These are phyloP conservation scores for Colletotrichum tofieldiae DNA, from an alignment of 2,329 filamentous ascomycete genomes.

Conservation along the genomic window DNA sequence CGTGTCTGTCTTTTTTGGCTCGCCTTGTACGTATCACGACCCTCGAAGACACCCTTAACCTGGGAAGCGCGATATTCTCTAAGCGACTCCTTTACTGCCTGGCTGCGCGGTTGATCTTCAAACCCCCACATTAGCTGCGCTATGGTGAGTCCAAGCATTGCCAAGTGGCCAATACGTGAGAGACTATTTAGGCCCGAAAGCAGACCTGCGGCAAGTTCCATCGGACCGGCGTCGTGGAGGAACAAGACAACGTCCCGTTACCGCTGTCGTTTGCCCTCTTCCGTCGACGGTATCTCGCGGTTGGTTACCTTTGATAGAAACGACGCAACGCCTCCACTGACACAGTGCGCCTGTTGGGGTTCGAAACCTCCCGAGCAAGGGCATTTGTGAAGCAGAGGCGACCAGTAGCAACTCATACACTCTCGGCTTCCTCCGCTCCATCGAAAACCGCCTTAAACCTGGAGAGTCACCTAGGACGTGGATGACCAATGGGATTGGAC, in stretches of 20 bases:
- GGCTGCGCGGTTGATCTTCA: neutral
- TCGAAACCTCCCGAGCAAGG: slow-evolving; percentile 25
- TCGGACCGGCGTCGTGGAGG: neutral
- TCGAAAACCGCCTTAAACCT: too few species aligned
- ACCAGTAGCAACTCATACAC: neutral
- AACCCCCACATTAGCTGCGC: neutral
- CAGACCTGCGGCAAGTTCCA: neutral
- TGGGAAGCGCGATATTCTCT: neutral
- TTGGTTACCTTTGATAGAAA: neutral
- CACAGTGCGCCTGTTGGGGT: slow-evolving; percentile 30
- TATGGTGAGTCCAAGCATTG: neutral
- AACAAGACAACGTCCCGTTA: neutral
- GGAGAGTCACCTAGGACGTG: neutral
- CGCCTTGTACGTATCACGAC: neutral
- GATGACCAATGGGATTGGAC: neutral
- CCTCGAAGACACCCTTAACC: too few species aligned
- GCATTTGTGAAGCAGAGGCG: slow-evolving; percentile 15
- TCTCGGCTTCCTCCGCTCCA: neutral
- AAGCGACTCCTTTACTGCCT: neutral
- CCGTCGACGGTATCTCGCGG: neutral
- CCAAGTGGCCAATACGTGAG: neutral
- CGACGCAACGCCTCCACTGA: neutral
- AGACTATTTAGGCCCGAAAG: neutral
- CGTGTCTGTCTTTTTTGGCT: neutral
- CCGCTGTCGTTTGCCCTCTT: slow-evolving; percentile 15